phyloP scores from a whole-genome alignment of 2,329 filamentous ascomycete genomes.

The Cercospora brassicicola region DNA sequence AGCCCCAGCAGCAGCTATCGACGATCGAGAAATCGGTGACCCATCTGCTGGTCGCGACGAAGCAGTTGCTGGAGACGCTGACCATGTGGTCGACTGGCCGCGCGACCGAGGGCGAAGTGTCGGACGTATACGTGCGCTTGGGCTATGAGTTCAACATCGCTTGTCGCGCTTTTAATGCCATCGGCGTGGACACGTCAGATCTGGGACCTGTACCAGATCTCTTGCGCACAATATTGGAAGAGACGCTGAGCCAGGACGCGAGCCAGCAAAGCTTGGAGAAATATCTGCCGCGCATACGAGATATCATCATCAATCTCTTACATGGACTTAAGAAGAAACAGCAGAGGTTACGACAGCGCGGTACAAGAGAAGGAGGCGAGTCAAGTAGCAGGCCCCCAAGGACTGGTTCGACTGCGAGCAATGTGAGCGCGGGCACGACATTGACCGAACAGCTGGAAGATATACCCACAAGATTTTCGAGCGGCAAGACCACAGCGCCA shows the following conservation, averaged over 20 bases:
- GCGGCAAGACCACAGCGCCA: constrained; percentile 43
- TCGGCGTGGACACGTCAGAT: constrained; percentile 92
- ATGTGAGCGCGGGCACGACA: constrained; percentile 45
- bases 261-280: constrained; percentile 90
- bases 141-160: constrained; percentile 99
- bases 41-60: constrained; percentile 94
- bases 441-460: constrained; percentile 50
- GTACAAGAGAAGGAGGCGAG: constrained; percentile 42
- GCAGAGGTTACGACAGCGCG: constrained; percentile 70
- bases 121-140: constrained; percentile 94
- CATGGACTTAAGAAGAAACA: constrained; percentile 97
- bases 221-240: constrained; percentile 85
- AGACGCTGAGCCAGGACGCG: constrained; percentile 93
- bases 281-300: constrained; percentile 89
- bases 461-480: constrained; percentile 42
- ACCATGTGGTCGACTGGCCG: constrained; percentile 95
- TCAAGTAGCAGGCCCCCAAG: constrained; percentile 36
- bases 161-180: constrained; percentile 92
- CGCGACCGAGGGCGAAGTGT: constrained; percentile 91
- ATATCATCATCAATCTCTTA: constrained; percentile 97
- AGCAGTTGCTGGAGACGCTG: constrained; percentile 93
- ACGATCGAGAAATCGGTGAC: constrained; percentile 99
- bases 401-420: constrained; percentile 51
- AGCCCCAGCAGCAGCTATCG: constrained; percentile 76
- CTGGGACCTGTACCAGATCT: constrained; percentile 93